Evolutionary conservation across 1,139 yeast species (phyloP).

Genomic region (Yamadazyma spencermartinsiae): DNA sequence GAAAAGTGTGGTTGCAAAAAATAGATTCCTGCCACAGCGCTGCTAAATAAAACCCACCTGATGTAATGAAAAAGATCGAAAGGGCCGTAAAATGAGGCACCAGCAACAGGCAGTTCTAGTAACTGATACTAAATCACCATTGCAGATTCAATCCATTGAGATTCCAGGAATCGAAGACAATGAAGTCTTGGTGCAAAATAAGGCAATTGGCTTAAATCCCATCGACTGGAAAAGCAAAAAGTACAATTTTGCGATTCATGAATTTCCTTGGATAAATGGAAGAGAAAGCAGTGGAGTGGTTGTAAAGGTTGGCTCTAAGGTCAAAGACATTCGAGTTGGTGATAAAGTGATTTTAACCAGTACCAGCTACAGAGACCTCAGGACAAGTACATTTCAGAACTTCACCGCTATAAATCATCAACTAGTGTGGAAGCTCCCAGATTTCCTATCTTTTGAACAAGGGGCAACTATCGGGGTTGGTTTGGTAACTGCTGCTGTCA

Average conservation of each 20-base stretch:
- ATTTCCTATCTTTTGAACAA: constrained; percentile 28
- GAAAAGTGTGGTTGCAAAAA: too few species aligned
- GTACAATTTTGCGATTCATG: constrained; percentile 46
- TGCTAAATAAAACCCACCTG: neutral
- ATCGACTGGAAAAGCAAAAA: constrained; percentile 54
- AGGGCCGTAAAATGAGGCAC: neutral
- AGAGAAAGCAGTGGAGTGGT: constrained; percentile 46
- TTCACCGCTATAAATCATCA: constrained; percentile 45
- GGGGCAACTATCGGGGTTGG: constrained; percentile 52
- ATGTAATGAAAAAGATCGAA: neutral
- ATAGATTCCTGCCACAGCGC: neutral
- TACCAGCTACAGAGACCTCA: constrained; percentile 46
- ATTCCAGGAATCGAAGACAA: constrained; percentile 22
- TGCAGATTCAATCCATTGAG: constrained; percentile 1
- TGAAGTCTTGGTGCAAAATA: constrained; percentile 41
- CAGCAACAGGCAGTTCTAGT: constrained; percentile 8
- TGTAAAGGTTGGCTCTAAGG: constrained; percentile 32
- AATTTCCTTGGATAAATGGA: constrained; percentile 53
- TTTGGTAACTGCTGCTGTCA: constrained; percentile 43
- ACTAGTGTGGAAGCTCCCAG: constrained; percentile 31
- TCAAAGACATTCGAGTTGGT: constrained; percentile 25
- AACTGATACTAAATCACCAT: constrained; percentile 4
- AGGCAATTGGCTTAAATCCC: constrained; percentile 46
- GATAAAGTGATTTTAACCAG: constrained; percentile 42
- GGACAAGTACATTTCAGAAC: constrained; percentile 50